Base-by-base conservation (phyloP, 2,329 filamentous ascomycete species). In the Ophiocordyceps unilateralis region DNA sequence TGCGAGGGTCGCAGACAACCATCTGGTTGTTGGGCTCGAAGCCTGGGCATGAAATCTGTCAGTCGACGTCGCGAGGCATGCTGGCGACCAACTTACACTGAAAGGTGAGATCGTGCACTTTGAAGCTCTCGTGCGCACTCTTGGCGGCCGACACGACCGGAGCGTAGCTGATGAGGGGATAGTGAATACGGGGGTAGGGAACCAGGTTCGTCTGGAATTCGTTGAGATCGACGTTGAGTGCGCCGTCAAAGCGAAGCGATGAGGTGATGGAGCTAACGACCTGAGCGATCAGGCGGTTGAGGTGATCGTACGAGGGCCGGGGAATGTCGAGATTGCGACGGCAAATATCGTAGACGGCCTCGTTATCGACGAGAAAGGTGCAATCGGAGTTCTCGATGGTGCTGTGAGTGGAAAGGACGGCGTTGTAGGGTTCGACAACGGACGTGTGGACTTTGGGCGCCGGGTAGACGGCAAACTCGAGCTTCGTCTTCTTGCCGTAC, bases 71-170 rank as follows among this genome's bases (percentile, higher is more conserved):
- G n/a, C 15, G n/a, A 8, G 15, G n/a, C n/a, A 19, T n/a, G 32
- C 17, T 17, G n/a, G 32, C 32, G n/a, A 19, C 17, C 12, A n/a
- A 66, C 73, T 57, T 68, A 82, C 78, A 82, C 61, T 82, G 78
- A 66, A 81, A 77, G 57, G 78, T 83, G 49, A 83, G 65, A 51
- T 91, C 85, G 48, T 77, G 73, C 44, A 87, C 80, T 70, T 85
- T 86, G 76, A 88, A 88, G 69, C 81, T 85, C 69, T 91, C 84
- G 58, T 91, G 84, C 40, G 78, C 75, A 62, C 81, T 85, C 74
- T 83, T 84, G 67, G 74, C 70, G 46, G 77, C 76, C 20, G 78
- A 82, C 49, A 83, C 70, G 52, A 83, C 78, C 26, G 78, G 78
- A 11, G 79, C 77, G 57, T 83, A 83, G 66, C 74, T 79, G 65